A percentile compares a stretch with the other conserved stretches of the same genome.
Conservation (phyloP, 768 basidiomycete genomes). For the Rhodotorula diobovata region DNA sequence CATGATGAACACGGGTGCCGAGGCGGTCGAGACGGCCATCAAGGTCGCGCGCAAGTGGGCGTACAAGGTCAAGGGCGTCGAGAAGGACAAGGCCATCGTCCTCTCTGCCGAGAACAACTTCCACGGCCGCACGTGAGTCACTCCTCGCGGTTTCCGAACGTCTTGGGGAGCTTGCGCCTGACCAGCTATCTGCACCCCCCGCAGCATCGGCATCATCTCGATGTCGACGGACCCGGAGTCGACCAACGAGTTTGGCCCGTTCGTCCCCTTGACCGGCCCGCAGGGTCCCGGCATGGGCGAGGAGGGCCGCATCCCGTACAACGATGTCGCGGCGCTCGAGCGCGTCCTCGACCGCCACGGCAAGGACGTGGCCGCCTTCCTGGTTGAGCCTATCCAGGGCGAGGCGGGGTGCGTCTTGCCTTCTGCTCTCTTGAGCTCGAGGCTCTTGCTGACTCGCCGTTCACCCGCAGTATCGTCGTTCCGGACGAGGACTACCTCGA, state of each 20-base stretch:
- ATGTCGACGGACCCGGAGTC: constrained; percentile 94
- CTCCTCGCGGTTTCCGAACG: constrained; percentile 48
- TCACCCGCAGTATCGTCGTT: constrained; percentile 66
- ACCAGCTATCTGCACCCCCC: neutral
- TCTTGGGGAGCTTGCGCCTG: neutral
- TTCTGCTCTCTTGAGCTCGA: constrained; percentile 44
- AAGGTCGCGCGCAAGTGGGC: constrained; percentile 98
- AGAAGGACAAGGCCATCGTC: constrained; percentile 76
- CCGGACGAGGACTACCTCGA: constrained; percentile 81
- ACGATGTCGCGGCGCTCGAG: constrained; percentile 74
- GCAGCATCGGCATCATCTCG: constrained; percentile 49
- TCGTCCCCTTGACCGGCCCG: constrained; percentile 77
- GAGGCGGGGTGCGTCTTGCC: constrained; percentile 71
- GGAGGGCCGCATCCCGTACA: constrained; percentile 66
- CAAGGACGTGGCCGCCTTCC: constrained; percentile 78
- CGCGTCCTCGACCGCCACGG: constrained; percentile 77
- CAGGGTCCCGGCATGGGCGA: constrained; percentile 55
- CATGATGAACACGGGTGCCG: constrained; percentile 98
- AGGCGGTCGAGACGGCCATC: constrained; percentile 94
- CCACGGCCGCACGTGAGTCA: constrained; percentile 71
- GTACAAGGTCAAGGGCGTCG: constrained; percentile 73
- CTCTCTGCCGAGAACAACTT: constrained; percentile 86
- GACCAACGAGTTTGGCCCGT: constrained; percentile 84
- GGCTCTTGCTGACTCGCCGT: neutral
- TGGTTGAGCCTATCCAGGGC: constrained; percentile 98